Base-by-base conservation (phyloP, 2,329 filamentous ascomycete species). In the Didymella exigua region DNA sequence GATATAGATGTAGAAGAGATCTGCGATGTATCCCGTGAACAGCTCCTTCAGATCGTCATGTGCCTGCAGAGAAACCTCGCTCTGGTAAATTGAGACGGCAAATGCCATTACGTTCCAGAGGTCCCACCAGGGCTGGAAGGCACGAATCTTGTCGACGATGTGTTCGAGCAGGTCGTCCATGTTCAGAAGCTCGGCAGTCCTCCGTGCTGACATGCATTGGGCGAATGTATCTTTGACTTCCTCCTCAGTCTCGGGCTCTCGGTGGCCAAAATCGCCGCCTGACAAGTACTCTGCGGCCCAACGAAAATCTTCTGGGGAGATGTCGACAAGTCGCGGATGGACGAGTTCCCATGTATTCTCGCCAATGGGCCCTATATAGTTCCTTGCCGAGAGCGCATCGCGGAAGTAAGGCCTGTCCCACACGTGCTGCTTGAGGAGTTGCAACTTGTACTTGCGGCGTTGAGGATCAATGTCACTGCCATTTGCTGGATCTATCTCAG, bases 151-250 rank as follows among this genome's bases (percentile, higher is more conserved):
- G 0, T 55, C 26, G 1, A 62, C 50, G 6, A 73, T 61, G 18
- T 63, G 59, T 0, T 71, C 65, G 2, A 72, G 50, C 3, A 75
- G 43, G 21, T 75, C 69, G 1, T 57, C 47, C 61, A 72, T 65
- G 5, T 51, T 56, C 0, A 74, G 49, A 1, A 44, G 47, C 11
- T 67, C 58, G 0, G 61, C 71, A 1, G 61, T 47, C 0, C 44
- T 34, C 69, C 70, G 74, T 1, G 69, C 65, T 0, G 57, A 47
- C 0, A 57, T 49, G 29, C 68, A 70, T 21, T 71, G 56, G 0
- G 49, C 54, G 13, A 72, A 56, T 0, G 56, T 52, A 5, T 57
- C 54, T 0, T 44, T 37, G 9, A 45, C 41, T 5, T 69, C 34
- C 0, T 65, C 56, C 3, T 62, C 56, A 5, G 41, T 49, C n/a